Conservation (phyloP, 345 rosid genomes). For the Salix caprea region DNA sequence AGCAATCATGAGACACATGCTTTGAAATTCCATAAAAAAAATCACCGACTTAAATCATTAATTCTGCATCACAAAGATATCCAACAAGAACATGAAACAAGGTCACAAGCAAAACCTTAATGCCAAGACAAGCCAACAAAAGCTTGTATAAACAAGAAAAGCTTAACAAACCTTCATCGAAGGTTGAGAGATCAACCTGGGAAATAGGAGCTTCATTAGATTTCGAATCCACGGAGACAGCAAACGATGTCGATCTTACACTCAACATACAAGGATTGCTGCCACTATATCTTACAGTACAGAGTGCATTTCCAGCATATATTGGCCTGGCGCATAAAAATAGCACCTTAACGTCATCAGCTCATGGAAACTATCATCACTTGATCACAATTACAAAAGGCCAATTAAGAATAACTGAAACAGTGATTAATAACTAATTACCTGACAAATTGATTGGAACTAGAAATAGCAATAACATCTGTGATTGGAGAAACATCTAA, state of each 20-base stretch:
- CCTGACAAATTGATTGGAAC: conserved; percentile 71
- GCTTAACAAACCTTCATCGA: conserved; percentile 64
- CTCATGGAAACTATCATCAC: too few relatives aligned
- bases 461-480: conserved; percentile 69
- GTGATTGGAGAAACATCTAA: conserved; percentile 92
- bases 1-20: neutral
- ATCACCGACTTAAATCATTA: neutral
- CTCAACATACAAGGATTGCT: conserved; percentile 71
- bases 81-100: neutral
- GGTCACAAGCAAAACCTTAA: neutral
- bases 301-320: conserved; percentile 97
- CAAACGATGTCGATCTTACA: conserved; percentile 77
- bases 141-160: conserved; percentile 3
- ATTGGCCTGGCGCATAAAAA: conserved; percentile 64
- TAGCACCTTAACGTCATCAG: neutral
- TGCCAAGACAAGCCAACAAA: conserved; percentile 7
- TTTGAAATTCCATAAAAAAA: neutral
- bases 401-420: too few relatives aligned
- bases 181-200: conserved; percentile 85
- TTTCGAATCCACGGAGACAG: conserved; percentile 35
- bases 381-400: too few relatives aligned
- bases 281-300: conserved; percentile 76
- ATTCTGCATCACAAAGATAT: neutral
- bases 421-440: conserved; percentile 4
- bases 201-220: conserved; percentile 63